Percentiles rank a stretch among this genome's conserved stretches.
Evolutionary conservation across 192 early-diverging fungal species (phyloP).

Genomic region (Coemansia reversa): DNA sequence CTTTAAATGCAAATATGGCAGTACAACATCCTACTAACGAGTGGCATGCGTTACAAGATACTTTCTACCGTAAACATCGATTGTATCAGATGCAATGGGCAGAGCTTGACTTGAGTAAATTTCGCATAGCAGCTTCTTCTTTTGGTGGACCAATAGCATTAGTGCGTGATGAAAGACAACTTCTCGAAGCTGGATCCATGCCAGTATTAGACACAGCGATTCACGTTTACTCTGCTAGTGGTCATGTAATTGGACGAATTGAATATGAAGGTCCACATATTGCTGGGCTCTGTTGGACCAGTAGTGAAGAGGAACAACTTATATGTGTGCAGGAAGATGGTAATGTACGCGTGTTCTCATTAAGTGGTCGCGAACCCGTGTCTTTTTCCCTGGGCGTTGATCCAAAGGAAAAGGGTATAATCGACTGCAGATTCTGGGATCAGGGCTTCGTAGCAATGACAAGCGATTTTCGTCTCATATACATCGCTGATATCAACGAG

Average conservation of each 20-base stretch:
- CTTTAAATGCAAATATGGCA: conserved; percentile 5
- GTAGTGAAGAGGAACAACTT: conserved; percentile 67
- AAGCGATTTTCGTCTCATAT: conserved; percentile 74
- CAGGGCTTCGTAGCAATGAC: conserved; percentile 93
- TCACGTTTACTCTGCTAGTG: conserved; percentile 82
- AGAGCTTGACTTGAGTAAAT: conserved; percentile 81
- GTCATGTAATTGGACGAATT: conserved; percentile 80
- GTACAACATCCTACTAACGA: conserved; percentile 30
- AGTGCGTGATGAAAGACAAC: conserved; percentile 86
- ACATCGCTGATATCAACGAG: conserved; percentile 81
- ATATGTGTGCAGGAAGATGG: conserved; percentile 88
- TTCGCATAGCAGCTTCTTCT: conserved; percentile 77
- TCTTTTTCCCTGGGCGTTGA: conserved; percentile 56
- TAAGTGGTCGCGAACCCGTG: conserved; percentile 70
- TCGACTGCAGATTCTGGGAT: conserved; percentile 87
- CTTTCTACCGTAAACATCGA: conserved; percentile 65
- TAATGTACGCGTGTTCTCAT: conserved; percentile 73
- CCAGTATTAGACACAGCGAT: conserved; percentile 76
- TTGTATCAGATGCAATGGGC: conserved; percentile 89
- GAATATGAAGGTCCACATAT: conserved; percentile 91
- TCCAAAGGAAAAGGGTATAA: conserved; percentile 75
- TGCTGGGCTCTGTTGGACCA: conserved; percentile 92
- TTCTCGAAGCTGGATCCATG: conserved; percentile 71
- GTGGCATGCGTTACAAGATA: conserved; percentile 52
- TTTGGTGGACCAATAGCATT: conserved; percentile 95